These are phyloP conservation scores for Piper longum DNA, from an alignment of 164 flowering plant genomes.

Conservation along the genomic window DNA sequence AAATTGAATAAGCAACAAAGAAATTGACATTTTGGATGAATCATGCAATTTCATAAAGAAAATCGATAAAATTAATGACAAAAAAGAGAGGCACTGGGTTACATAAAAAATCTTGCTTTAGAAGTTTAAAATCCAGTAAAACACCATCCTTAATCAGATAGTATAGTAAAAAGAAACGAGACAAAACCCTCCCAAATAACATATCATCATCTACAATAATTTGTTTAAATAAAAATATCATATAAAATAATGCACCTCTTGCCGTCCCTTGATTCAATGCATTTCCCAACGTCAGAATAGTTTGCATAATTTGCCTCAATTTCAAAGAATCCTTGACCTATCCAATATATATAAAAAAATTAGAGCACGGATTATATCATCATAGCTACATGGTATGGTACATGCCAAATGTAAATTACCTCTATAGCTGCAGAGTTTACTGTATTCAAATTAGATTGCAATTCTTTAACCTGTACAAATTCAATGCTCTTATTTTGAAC, in stretches of 20 bases:
- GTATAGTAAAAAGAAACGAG: neutral
- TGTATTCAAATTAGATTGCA: slow-evolving; percentile 45
- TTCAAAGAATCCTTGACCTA: slow-evolving; percentile 88
- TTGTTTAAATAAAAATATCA: no score
- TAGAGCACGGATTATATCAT: neutral
- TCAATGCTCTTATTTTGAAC: neutral
- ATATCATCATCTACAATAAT: no score
- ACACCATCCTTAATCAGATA: no score
- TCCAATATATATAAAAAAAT: neutral
- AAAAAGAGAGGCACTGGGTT: no score
- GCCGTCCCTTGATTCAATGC: slow-evolving; percentile 98
- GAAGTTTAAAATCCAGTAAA: no score
- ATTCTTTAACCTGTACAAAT: slow-evolving; percentile 58
- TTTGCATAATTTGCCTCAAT: slow-evolving; percentile 92
- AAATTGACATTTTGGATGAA: no score
- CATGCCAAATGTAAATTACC: slow-evolving; percentile 26
- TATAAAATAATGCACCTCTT: slow-evolving; percentile 35
- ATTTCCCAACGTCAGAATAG: slow-evolving; percentile 91
- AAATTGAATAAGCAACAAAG: no score
- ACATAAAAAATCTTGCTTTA: no score
- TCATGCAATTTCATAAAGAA: no score
- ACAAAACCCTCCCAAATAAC: neutral
- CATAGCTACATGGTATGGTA: neutral
- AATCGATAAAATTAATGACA: no score
- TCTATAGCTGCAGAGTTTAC: slow-evolving; percentile 70